Evolutionary conservation across 345 rosid genomes (phyloP).

Genomic region (Eucalyptus marginata): DNA sequence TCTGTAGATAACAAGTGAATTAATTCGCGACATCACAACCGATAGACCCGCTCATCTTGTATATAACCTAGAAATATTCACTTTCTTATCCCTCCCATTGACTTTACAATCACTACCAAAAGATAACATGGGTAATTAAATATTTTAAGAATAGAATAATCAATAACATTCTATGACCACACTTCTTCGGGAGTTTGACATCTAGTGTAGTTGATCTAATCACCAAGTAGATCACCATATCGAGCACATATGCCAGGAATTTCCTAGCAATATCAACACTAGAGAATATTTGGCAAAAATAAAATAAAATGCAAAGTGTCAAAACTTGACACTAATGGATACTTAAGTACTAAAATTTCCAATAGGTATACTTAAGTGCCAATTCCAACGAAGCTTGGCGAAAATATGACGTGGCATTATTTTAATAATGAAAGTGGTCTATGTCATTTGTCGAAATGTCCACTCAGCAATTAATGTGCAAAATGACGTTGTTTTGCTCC

Average conservation of each 20-base stretch:
- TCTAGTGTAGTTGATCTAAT: neutral
- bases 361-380: too few relatives aligned
- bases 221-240: neutral
- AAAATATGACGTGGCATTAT: too few relatives aligned
- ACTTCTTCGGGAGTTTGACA: neutral
- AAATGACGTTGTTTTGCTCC: fast-evolving
- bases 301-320: fast-evolving
- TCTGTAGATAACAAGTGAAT: neutral
- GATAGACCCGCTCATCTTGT: neutral
- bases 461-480: too few relatives aligned
- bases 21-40: fast-evolving
- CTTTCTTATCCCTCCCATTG: neutral
- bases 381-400: fast-evolving
- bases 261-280: neutral
- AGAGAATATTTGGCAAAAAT: neutral
- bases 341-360: too few relatives aligned
- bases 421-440: too few relatives aligned
- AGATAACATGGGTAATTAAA: neutral
- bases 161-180: neutral
- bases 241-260: neutral
- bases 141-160: neutral
- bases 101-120: neutral
- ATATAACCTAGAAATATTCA: neutral
- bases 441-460: too few relatives aligned
- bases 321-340: fast-evolving